phyloP scores from a whole-genome alignment of 2,329 filamentous ascomycete species.

The Furcasterigmium sp. region DNA sequence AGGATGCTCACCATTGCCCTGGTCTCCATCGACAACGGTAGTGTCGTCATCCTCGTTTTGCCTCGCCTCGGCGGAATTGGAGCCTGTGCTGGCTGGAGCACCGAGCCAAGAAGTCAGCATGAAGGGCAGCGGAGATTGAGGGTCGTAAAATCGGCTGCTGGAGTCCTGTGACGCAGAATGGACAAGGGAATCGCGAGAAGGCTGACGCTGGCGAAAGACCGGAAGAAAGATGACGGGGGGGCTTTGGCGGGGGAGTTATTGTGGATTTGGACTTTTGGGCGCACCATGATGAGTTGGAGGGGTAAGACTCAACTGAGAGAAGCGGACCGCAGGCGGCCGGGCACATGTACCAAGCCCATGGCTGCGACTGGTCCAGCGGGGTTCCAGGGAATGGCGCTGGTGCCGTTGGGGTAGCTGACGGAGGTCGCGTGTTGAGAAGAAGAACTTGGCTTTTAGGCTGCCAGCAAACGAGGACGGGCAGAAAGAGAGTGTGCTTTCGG shows the following conservation, averaged over 20 bases:
- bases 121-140: slow-evolving; percentile 5
- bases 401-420: neutral
- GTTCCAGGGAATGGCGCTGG: neutral
- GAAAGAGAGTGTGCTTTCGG: too few relatives aligned
- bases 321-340: slow-evolving; percentile 6
- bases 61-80: slow-evolving; percentile 51
- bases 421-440: neutral
- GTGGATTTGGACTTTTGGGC: too few relatives aligned
- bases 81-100: slow-evolving; percentile 38
- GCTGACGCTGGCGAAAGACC: too few relatives aligned
- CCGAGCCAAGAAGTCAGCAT: slow-evolving; percentile 40
- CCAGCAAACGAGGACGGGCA: too few relatives aligned
- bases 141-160: neutral
- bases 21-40: slow-evolving; percentile 79
- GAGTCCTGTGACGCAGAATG: too few relatives aligned
- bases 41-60: slow-evolving; percentile 63
- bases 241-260: too few relatives aligned
- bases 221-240: neutral
- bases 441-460: too few relatives aligned
- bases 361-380: slow-evolving; percentile 10
- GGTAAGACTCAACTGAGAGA: slow-evolving; percentile 4
- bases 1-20: slow-evolving; percentile 75
- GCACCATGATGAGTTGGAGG: slow-evolving; percentile 1
- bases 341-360: slow-evolving; percentile 16
- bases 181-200: neutral